These are phyloP conservation scores for Xylaria castorea DNA, from an alignment of 495 filamentous ascomycete species.

Conservation along the genomic window DNA sequence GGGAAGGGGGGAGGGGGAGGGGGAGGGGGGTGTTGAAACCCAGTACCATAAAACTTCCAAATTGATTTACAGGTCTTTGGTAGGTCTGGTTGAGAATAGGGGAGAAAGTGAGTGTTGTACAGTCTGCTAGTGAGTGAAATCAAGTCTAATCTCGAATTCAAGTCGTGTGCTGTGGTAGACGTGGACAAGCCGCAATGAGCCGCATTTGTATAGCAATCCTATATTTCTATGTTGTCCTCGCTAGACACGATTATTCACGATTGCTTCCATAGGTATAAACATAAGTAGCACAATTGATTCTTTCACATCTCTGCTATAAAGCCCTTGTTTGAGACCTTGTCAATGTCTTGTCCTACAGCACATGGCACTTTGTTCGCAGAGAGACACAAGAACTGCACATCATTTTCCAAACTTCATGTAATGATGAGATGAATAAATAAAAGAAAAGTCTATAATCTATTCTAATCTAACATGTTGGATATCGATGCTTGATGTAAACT, in stretches of 20 bases:
- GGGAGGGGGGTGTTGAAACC: neutral
- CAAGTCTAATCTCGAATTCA: neutral
- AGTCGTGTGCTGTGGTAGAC: neutral
- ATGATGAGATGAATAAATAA: neutral
- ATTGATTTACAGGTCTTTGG: neutral
- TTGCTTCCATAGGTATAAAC: neutral
- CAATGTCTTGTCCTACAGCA: neutral
- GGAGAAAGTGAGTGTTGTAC: neutral
- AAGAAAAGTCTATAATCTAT: slow-evolving; percentile 12
- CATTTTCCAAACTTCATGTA: neutral
- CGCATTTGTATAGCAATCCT: neutral
- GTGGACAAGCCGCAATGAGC: neutral
- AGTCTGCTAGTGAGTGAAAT: neutral
- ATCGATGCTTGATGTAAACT: neutral
- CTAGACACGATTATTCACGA: neutral
- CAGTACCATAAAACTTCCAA: neutral
- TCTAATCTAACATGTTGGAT: neutral
- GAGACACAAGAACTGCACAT: neutral
- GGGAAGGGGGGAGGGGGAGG: neutral
- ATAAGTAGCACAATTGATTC: neutral
- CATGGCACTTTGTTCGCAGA: neutral
- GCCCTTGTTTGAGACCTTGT: neutral
- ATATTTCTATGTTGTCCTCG: neutral
- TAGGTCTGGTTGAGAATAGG: neutral
- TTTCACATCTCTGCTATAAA: neutral